phyloP scores from a whole-genome alignment of 176 grass and related monocot genomes.

The Raddia guianensis region DNA sequence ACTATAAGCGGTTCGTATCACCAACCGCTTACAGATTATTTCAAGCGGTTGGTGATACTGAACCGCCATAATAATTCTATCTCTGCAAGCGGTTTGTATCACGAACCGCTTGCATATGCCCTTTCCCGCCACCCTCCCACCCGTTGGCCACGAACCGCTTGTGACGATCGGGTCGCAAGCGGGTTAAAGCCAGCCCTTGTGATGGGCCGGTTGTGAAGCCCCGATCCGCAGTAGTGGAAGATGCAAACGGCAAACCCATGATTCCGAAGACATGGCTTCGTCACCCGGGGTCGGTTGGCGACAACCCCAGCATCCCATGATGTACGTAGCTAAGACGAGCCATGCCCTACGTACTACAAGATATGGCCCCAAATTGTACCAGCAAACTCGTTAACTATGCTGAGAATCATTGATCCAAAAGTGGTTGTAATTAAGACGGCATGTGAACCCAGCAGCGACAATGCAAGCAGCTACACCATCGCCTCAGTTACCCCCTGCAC shows the following conservation, averaged over 20 bases:
- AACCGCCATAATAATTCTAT: no score
- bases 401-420: constrained; percentile 10
- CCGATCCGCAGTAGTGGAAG: no score
- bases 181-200: no score
- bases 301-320: neutral
- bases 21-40: no score
- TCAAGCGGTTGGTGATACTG: no score
- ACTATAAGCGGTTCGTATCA: no score
- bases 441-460: constrained; percentile 38
- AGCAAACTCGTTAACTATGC: constrained; percentile 6
- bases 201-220: no score
- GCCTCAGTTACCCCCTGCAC: constrained; percentile 14
- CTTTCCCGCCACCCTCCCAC: no score
- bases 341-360: constrained; percentile 1
- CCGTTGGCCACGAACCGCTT: no score
- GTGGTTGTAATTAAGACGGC: constrained; percentile 31
- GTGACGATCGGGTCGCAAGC: no score
- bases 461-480: constrained; percentile 12
- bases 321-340: neutral
- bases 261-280: constrained; percentile 8
- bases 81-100: no score
- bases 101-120: no score
- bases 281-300: neutral
- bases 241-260: neutral
- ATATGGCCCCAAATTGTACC: constrained; percentile 20